Evolutionary conservation across 2,329 filamentous ascomycete species (phyloP).

Genomic region (Curvularia spicifera): DNA sequence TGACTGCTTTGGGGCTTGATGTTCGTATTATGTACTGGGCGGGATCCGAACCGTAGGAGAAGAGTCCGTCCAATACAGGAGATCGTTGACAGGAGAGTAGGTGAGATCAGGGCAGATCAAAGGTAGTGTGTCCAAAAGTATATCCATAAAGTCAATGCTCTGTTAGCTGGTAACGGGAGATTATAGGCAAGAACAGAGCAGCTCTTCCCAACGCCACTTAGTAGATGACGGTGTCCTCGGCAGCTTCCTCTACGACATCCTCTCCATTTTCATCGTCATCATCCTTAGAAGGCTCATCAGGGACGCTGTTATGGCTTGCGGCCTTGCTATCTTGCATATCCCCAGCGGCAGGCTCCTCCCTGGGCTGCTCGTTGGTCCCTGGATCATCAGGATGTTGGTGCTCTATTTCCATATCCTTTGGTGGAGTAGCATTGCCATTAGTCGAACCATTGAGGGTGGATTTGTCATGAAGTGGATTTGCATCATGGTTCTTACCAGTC

Average conservation of each 20-base stretch:
- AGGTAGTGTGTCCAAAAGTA: not conserved
- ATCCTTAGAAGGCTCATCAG: slow-evolving; percentile 50
- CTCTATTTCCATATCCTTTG: slow-evolving; percentile 35
- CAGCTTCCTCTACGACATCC: slow-evolving; percentile 76
- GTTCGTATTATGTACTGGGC: not conserved
- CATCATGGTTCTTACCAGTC: slow-evolving; percentile 36
- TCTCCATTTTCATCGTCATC: slow-evolving; percentile 73
- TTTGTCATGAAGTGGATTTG: slow-evolving; percentile 27
- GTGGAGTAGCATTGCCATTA: slow-evolving; percentile 31
- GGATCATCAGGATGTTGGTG: slow-evolving; percentile 32
- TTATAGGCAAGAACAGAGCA: slow-evolving; percentile 1
- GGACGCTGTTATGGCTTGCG: slow-evolving; percentile 36
- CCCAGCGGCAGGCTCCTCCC: slow-evolving; percentile 20
- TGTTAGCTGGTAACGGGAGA: slow-evolving; percentile 1
- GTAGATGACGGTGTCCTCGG: slow-evolving; percentile 92
- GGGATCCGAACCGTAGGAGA: not conserved
- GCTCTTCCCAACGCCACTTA: slow-evolving; percentile 52
- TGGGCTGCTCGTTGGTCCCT: slow-evolving; percentile 28
- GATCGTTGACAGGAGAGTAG: not conserved
- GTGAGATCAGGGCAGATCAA: not conserved
- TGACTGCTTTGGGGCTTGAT: not conserved
- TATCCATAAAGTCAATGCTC: not conserved
- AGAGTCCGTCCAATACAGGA: not conserved
- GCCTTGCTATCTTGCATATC: slow-evolving; percentile 26
- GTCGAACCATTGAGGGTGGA: slow-evolving; percentile 33